These are phyloP conservation scores for Colletotrichum magnum DNA, from an alignment of 2,329 filamentous ascomycete species.

Conservation along the genomic window DNA sequence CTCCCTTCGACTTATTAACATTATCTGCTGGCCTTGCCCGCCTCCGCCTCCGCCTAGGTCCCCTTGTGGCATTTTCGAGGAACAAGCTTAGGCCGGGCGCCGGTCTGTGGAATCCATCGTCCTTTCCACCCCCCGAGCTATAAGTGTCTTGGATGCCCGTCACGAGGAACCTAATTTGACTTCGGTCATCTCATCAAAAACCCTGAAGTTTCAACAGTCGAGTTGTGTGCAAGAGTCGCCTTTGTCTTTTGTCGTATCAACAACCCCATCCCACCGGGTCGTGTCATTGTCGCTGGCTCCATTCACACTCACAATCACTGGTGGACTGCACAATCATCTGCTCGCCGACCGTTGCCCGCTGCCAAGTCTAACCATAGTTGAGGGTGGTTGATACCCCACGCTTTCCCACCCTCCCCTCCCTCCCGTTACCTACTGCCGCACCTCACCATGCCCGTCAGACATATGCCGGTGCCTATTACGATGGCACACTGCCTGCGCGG, in stretches of 20 bases:
- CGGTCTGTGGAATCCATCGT: constrained; percentile 30
- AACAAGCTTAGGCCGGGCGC: constrained; percentile 24
- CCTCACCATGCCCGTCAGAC: constrained; percentile 36
- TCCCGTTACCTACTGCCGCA: constrained; percentile 1
- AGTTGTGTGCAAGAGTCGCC: too few relatives aligned
- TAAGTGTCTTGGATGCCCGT: constrained; percentile 35
- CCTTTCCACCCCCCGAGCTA: constrained; percentile 16
- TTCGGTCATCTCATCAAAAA: constrained; percentile 28
- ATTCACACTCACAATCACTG: too few relatives aligned
- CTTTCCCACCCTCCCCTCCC: background rate
- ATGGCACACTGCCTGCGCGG: constrained; percentile 29
- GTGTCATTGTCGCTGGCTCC: too few relatives aligned
- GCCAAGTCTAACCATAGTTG: constrained; percentile 8
- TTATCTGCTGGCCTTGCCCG: background rate
- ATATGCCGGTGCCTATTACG: constrained; percentile 20
- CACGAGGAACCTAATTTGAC: constrained; percentile 22
- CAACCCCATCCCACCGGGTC: too few relatives aligned
- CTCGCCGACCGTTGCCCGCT: too few relatives aligned
- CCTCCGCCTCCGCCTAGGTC: background rate
- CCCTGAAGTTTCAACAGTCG: background rate
- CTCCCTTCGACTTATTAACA: constrained; percentile 19
- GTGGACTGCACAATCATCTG: too few relatives aligned
- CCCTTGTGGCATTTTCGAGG: background rate
- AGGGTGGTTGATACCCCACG: constrained; percentile 15
- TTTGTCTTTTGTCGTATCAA: too few relatives aligned